Evolutionary conservation across 2,329 filamentous ascomycete species (phyloP).

Genomic region (Fusarium sp.): DNA sequence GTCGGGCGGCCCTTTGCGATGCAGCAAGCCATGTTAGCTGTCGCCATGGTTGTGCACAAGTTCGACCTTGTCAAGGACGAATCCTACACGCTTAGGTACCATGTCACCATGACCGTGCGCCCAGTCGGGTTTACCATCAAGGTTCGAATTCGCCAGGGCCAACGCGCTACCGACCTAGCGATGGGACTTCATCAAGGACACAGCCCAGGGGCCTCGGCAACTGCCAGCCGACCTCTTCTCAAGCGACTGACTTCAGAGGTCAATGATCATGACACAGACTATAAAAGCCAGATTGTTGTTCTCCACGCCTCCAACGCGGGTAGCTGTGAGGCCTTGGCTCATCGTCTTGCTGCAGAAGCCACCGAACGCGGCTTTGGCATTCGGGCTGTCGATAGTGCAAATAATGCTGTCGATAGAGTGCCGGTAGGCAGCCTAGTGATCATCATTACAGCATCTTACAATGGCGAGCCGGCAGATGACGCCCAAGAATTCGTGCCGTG

Average conservation of each 20-base stretch:
- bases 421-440: constrained; percentile 68
- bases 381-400: constrained; percentile 67
- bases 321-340: constrained; percentile 77
- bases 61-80: constrained; percentile 72
- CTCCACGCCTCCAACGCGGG: constrained; percentile 78
- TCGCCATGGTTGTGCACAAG: constrained; percentile 72
- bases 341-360: constrained; percentile 66
- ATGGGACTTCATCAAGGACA: too few relatives aligned
- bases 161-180: too few relatives aligned
- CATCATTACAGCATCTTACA: constrained; percentile 75
- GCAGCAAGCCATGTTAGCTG: constrained; percentile 72
- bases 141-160: too few relatives aligned
- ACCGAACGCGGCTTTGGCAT: constrained; percentile 66
- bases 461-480: constrained; percentile 77
- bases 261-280: too few relatives aligned
- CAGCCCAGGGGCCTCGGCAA: too few relatives aligned
- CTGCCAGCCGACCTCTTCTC: too few relatives aligned
- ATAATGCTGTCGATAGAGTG: constrained; percentile 56
- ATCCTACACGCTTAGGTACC: constrained; percentile 63
- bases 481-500: constrained; percentile 73
- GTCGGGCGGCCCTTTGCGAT: constrained; percentile 78
- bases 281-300: constrained; percentile 48
- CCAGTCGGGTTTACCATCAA: too few relatives aligned
- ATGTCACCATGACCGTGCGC: constrained; percentile 63
- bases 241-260: too few relatives aligned